Percentiles rank a stretch among this genome's conserved stretches.
Evolutionary conservation across 371 early-diverging fungal species (phyloP).

Genomic region (Umbelopsis sp.): DNA sequence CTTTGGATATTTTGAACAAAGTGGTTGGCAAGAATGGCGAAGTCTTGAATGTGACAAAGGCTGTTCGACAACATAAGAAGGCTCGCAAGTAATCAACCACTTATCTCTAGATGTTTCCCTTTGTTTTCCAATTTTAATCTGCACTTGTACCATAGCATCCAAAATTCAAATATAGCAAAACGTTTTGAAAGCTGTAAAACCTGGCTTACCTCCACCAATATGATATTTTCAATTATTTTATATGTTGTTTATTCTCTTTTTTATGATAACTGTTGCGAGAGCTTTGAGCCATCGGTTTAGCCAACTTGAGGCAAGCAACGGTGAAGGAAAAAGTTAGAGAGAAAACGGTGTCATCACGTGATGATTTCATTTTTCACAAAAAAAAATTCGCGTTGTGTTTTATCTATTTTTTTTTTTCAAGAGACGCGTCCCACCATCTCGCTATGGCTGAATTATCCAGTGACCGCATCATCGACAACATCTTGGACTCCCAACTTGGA

Average conservation of each 20-base stretch:
- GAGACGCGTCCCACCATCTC: constrained; percentile 12
- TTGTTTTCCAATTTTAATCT: neutral
- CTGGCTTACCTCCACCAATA: too few species aligned
- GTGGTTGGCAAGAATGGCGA: constrained; percentile 64
- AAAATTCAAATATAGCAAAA: constrained; percentile 5
- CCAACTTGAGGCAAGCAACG: too few species aligned
- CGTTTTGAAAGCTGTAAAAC: neutral
- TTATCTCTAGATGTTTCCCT: neutral
- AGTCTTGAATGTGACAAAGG: constrained; percentile 63
- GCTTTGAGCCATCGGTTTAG: too few species aligned
- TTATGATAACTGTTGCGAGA: too few species aligned
- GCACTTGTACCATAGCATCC: constrained; percentile 13
- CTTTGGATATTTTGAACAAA: constrained; percentile 62
- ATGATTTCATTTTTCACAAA: too few species aligned
- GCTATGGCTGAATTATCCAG: constrained; percentile 16
- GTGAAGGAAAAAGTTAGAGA: too few species aligned
- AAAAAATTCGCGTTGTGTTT: constrained; percentile 11
- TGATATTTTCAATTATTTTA: too few species aligned
- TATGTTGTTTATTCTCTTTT: too few species aligned
- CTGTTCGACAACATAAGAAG: constrained; percentile 27
- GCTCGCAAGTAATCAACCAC: neutral
- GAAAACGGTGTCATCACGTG: too few species aligned
- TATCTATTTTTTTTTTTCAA: constrained; percentile 2
- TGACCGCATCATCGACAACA: constrained; percentile 16
- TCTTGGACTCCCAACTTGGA: constrained; percentile 13